phyloP scores from a whole-genome alignment of 371 early-diverging fungal genomes.

The Smittium mucronatum region DNA sequence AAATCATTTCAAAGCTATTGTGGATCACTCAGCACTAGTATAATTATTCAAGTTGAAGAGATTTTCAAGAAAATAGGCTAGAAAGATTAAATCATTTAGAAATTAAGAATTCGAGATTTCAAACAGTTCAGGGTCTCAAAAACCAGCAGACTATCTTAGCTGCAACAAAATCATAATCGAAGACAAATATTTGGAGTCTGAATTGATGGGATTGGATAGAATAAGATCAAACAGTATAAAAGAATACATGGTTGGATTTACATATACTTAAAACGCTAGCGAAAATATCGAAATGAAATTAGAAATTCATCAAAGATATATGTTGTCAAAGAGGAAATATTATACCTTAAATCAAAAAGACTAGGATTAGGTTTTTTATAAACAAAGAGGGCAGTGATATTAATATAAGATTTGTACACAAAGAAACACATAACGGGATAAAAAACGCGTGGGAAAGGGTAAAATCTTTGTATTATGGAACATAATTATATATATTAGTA shows the following conservation, averaged over 20 bases:
- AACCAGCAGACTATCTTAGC: conserved; percentile 1
- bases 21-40: conserved; percentile 8
- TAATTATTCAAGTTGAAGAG: not conserved
- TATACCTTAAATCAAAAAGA: not conserved
- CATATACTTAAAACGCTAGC: not conserved
- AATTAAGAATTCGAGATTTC: conserved; percentile 1
- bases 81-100: not conserved
- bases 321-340: not conserved
- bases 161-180: not conserved
- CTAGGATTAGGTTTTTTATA: not conserved
- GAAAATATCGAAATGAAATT: conserved; percentile 1
- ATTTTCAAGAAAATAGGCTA: not conserved
- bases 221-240: not conserved
- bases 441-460: not conserved
- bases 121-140: not conserved
- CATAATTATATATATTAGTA: not conserved
- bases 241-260: too few relatives aligned
- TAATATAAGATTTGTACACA: conserved; percentile 1
- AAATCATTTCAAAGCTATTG: not conserved
- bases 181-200: not conserved
- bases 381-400: not conserved
- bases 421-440: not conserved
- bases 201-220: not conserved
- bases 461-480: not conserved
- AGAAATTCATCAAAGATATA: not conserved